A percentile compares a stretch with the other conserved stretches of the same genome.
Evolutionary conservation across 352 stramenopile genomes (phyloP).

Genomic region (Globisporangium polare): DNA sequence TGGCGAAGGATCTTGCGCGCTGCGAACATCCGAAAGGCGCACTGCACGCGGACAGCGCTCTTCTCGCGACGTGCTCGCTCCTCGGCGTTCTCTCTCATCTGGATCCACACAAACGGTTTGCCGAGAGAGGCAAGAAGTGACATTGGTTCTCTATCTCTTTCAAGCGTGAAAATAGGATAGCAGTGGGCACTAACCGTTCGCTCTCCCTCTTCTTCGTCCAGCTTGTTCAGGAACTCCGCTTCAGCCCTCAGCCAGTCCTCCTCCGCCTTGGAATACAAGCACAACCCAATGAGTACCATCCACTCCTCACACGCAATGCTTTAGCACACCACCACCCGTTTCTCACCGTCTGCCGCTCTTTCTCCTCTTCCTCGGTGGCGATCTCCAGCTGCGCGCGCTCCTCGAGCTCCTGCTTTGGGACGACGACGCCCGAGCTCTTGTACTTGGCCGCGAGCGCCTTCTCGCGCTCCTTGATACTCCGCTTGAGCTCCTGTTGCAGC

Average conservation of each 20-base stretch:
- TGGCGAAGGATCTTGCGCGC: slow-evolving; percentile 43
- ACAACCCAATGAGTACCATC: slow-evolving; percentile 1
- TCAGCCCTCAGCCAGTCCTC: slow-evolving; percentile 52
- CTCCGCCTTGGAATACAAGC: slow-evolving; percentile 22
- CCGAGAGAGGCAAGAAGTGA: no score
- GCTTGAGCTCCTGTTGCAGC: slow-evolving; percentile 36
- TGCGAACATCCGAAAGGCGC: slow-evolving; percentile 51
- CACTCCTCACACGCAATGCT: not conserved
- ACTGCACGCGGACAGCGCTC: slow-evolving; percentile 45
- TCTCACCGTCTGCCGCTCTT: slow-evolving; percentile 33
- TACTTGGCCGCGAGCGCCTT: slow-evolving; percentile 40
- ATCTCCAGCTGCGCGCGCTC: slow-evolving; percentile 58
- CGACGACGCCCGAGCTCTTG: slow-evolving; percentile 37
- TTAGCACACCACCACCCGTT: not conserved
- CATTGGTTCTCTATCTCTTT: no score
- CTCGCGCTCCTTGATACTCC: slow-evolving; percentile 25
- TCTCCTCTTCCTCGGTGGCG: slow-evolving; percentile 39
- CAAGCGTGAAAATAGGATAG: not conserved
- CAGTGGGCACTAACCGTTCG: slow-evolving; percentile 26
- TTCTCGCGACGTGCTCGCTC: slow-evolving; percentile 32
- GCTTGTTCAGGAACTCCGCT: slow-evolving; percentile 44
- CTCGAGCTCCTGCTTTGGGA: slow-evolving; percentile 40
- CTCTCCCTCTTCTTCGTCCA: slow-evolving; percentile 42
- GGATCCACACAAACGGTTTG: not conserved
- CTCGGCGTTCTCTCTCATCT: slow-evolving; percentile 42